Evolutionary conservation across 2,329 filamentous ascomycete species (phyloP).

Genomic region (Neofusicoccum cordaticola): DNA sequence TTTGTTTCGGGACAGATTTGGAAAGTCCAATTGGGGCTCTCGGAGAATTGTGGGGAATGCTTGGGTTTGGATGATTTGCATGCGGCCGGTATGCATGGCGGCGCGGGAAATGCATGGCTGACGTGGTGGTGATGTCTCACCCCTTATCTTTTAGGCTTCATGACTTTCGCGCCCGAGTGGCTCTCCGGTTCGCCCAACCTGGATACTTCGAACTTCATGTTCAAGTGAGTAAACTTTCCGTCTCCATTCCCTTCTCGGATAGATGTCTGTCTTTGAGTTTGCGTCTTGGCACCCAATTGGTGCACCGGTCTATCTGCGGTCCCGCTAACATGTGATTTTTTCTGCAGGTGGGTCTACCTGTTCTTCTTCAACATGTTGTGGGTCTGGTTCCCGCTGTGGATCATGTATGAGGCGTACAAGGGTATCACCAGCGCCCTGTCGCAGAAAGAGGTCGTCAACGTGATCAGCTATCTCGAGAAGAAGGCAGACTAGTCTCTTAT

Average conservation of each 20-base stretch:
- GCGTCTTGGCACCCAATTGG: background rate
- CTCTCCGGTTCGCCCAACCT: constrained; percentile 57
- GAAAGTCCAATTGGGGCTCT: constrained; percentile 20
- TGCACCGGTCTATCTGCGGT: background rate
- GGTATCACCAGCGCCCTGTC: constrained; percentile 34
- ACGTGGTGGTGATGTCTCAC: constrained; percentile 33
- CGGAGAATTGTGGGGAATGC: constrained; percentile 19
- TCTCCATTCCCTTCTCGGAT: background rate
- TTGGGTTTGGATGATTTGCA: constrained; percentile 20
- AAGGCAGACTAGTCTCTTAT: background rate
- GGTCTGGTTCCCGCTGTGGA: constrained; percentile 59
- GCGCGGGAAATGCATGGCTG: constrained; percentile 27
- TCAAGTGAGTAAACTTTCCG: constrained; percentile 42
- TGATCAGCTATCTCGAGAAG: constrained; percentile 17
- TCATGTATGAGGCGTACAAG: constrained; percentile 51
- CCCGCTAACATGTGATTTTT: background rate
- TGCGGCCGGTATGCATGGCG: constrained; percentile 17
- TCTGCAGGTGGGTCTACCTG: constrained; percentile 56
- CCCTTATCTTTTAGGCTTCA: constrained; percentile 45
- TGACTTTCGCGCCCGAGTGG: constrained; percentile 67
- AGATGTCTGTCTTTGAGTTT: constrained; percentile 4
- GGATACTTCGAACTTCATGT: constrained; percentile 59
- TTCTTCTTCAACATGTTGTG: constrained; percentile 64
- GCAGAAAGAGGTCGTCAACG: constrained; percentile 13
- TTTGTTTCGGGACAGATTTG: background rate